These are phyloP conservation scores for Clavispora carvajalis DNA, from an alignment of 805 yeast species.

Conservation along the genomic window DNA sequence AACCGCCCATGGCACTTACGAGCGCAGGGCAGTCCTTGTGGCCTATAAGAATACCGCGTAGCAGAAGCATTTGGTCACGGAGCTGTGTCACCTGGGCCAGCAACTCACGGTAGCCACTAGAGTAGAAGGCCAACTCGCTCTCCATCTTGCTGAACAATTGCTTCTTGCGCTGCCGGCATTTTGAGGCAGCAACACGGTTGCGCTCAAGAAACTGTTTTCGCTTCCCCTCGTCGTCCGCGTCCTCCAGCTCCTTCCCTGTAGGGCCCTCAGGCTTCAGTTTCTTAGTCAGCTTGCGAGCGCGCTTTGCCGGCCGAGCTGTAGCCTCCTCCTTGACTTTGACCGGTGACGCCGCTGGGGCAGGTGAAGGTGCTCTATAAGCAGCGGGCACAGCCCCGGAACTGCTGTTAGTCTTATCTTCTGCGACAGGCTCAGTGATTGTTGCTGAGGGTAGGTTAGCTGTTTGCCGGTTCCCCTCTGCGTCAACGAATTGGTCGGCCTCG, in stretches of 20 bases:
- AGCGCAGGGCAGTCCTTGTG: conserved; percentile 48
- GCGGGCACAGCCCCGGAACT: not conserved
- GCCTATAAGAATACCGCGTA: conserved; percentile 42
- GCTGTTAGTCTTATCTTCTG: too few species aligned
- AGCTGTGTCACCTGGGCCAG: conserved; percentile 53
- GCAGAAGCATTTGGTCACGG: conserved; percentile 49
- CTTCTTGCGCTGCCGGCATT: conserved; percentile 92
- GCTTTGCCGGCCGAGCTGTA: not conserved
- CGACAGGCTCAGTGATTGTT: not conserved
- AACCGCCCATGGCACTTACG: conserved; percentile 42
- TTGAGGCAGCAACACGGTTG: conserved; percentile 91
- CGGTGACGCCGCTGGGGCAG: not conserved
- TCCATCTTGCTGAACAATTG: conserved; percentile 81
- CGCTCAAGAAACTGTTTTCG: conserved; percentile 77
- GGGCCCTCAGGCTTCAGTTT: not conserved
- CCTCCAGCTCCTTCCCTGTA: not conserved
- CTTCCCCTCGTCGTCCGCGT: conserved; percentile 36
- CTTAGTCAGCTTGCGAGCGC: not conserved
- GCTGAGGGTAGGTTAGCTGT: not conserved
- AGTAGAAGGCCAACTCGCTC: conserved; percentile 64
- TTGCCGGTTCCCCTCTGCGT: not conserved
- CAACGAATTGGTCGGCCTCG: not conserved
- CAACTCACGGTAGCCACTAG: conserved; percentile 64
- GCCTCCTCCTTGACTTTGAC: not conserved
- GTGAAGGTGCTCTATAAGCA: too few species aligned